phyloP scores from a whole-genome alignment of 2,329 filamentous ascomycete genomes.

The Diaporthe batatas region DNA sequence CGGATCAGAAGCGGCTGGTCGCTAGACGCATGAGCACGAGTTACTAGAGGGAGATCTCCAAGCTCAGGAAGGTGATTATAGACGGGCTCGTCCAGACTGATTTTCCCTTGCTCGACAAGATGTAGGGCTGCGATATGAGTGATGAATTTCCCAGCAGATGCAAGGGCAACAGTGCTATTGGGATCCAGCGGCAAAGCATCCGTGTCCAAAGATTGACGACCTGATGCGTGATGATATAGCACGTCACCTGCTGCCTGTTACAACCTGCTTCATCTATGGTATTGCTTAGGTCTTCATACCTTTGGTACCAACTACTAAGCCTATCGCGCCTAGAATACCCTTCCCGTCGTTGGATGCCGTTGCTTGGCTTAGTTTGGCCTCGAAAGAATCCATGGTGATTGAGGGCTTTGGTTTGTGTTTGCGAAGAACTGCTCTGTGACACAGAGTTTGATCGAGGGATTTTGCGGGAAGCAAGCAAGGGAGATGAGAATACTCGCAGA shows the following conservation, averaged over 20 bases:
- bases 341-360: neutral
- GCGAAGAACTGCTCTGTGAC: too few species aligned
- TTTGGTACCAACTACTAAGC: neutral
- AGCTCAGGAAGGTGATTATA: conserved; percentile 3
- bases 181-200: neutral
- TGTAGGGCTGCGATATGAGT: conserved; percentile 1
- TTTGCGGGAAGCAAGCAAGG: too few species aligned
- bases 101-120: neutral
- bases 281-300: neutral
- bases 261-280: neutral
- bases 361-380: neutral
- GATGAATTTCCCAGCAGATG: neutral
- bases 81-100: conserved; percentile 6
- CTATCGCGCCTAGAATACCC: neutral
- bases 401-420: neutral
- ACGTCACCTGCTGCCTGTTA: neutral
- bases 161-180: neutral
- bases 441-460: too few species aligned
- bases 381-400: neutral
- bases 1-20: neutral
- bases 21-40: neutral
- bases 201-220: neutral
- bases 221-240: neutral
- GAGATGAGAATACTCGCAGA: too few species aligned
- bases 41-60: neutral